Conservation (phyloP, 2,329 filamentous ascomycete genomes). For the Myriosclerotinia duriaeana region DNA sequence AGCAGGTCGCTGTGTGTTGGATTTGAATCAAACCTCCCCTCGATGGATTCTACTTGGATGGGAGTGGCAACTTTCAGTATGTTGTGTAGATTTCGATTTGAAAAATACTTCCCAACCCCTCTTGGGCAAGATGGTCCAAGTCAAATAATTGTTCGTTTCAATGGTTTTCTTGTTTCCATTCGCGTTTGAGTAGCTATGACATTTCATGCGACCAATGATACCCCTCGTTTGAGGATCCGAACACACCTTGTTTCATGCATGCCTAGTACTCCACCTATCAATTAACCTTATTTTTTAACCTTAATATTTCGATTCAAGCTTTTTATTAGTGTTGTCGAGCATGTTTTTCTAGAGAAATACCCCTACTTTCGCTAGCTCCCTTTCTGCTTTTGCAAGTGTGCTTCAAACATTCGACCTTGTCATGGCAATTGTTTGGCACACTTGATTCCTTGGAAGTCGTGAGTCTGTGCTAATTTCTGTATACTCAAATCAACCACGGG, state of each 20-base stretch:
- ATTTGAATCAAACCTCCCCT: neutral
- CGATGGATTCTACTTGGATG: neutral
- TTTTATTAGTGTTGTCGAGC: neutral
- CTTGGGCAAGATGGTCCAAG: too few species aligned
- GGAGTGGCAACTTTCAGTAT: too few species aligned
- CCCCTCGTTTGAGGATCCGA: neutral
- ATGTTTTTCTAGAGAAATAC: neutral
- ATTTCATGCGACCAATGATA: constrained; percentile 10
- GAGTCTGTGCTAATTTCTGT: constrained; percentile 1
- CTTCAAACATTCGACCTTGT: neutral
- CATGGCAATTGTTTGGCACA: neutral
- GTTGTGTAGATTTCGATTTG: neutral
- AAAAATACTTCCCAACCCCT: neutral
- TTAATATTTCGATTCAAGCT: neutral
- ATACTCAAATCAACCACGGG: neutral
- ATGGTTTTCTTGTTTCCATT: neutral
- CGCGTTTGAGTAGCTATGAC: constrained; percentile 16
- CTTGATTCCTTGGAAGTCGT: neutral
- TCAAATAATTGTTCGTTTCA: constrained; percentile 7
- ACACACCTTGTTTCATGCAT: constrained; percentile 12
- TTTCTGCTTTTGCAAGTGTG: constrained; percentile 1
- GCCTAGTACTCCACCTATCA: neutral
- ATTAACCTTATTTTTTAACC: constrained; percentile 15
- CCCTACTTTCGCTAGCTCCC: neutral
- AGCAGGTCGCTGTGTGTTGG: neutral